These are phyloP conservation scores for Penicillium paneum DNA, from an alignment of 2,329 filamentous ascomycete species.

Conservation along the genomic window DNA sequence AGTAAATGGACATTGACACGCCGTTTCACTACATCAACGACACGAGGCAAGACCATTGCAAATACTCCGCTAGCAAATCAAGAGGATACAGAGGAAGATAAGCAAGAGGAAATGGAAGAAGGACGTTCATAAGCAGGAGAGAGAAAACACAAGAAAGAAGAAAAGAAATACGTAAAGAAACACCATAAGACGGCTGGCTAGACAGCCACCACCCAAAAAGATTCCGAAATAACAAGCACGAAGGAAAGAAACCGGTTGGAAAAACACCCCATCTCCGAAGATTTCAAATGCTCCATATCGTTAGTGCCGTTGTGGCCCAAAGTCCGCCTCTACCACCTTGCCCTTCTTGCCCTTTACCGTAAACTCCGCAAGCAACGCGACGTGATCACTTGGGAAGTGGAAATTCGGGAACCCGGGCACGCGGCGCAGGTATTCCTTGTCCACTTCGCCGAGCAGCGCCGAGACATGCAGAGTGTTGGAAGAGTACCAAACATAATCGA, in stretches of 20 bases:
- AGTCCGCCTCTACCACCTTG: conserved; percentile 64
- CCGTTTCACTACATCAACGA: conserved; percentile 32
- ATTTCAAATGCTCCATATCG: conserved; percentile 35
- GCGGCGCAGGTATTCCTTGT: conserved; percentile 76
- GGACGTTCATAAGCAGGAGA: conserved; percentile 24
- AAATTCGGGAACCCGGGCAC: conserved; percentile 92
- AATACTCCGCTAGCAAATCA: conserved; percentile 13
- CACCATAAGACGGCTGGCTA: conserved; percentile 28
- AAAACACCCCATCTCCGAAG: conserved; percentile 40
- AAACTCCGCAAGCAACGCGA: conserved; percentile 86
- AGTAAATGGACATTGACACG: conserved; percentile 21
- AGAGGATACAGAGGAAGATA: conserved; percentile 11
- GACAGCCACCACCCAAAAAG: conserved; percentile 31
- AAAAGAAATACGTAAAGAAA: conserved; percentile 21
- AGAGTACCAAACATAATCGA: conserved; percentile 98
- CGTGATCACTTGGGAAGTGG: conserved; percentile 90
- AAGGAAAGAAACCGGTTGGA: conserved; percentile 31
- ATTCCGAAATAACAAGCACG: conserved; percentile 40
- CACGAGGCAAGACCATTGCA: conserved; percentile 10
- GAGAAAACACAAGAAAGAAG: conserved; percentile 17
- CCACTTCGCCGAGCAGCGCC: conserved; percentile 79
- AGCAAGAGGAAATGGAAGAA: conserved; percentile 16
- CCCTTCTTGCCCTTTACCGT: conserved; percentile 84
- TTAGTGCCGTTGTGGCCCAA: conserved; percentile 51
- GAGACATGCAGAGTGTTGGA: conserved; percentile 84